These are phyloP conservation scores for Cyclospora cayetanensis DNA, from an alignment of 169 alveolate species.

Conservation along the genomic window DNA sequence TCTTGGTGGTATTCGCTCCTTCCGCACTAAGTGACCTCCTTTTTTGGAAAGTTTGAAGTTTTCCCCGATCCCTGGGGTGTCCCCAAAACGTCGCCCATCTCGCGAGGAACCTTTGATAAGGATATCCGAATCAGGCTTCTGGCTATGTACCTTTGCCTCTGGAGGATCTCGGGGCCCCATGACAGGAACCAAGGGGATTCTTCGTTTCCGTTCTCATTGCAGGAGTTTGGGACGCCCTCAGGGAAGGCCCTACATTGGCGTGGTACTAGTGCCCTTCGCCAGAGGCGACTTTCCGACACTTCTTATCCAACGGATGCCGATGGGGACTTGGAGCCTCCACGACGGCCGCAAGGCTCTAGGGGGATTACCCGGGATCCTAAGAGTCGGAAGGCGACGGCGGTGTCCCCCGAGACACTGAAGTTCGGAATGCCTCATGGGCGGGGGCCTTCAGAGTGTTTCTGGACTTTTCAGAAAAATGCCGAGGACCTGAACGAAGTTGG, in stretches of 20 bases:
- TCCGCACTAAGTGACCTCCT: no score
- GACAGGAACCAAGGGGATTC: no score
- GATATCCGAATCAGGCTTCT: no score
- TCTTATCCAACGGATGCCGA: background rate
- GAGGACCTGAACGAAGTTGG: background rate
- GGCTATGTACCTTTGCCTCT: background rate
- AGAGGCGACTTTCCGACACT: no score
- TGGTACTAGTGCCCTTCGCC: no score
- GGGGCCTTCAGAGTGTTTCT: background rate
- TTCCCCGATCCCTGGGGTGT: no score
- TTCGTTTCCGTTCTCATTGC: background rate
- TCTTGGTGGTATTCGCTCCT: no score
- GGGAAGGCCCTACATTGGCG: no score
- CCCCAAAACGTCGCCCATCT: no score
- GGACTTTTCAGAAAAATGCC: background rate
- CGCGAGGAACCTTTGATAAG: no score
- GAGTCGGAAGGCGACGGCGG: background rate
- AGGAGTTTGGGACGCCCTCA: no score
- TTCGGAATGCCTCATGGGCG: background rate
- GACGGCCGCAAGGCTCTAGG: background rate
- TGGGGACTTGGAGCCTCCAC: constrained; percentile 9
- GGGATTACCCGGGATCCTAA: background rate
- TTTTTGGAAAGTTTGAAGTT: no score
- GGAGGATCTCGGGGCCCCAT: constrained; percentile 20
- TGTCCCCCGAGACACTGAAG: background rate